phyloP scores from a whole-genome alignment of 1,284 basidiomycete genomes.

The Malassezia yamatoensis region DNA sequence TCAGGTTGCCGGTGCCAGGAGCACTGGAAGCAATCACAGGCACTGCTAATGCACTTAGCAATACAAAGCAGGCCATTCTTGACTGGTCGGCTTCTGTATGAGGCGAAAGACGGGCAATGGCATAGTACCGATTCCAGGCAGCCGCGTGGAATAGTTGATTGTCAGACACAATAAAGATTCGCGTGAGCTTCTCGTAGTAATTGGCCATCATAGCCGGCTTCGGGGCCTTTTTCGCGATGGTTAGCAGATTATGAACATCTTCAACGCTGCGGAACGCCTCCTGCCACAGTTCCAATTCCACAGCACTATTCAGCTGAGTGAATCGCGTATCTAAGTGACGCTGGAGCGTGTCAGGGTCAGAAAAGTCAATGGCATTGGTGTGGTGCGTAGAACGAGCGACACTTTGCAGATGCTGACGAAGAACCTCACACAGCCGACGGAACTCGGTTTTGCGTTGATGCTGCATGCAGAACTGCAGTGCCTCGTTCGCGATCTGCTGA shows the following conservation, averaged over 20 bases:
- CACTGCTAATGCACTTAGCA: constrained; percentile 84
- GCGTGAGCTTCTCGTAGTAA: constrained; percentile 95
- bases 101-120: constrained; percentile 33
- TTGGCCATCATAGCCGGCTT: constrained; percentile 95
- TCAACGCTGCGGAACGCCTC: constrained; percentile 97
- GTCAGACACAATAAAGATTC: constrained; percentile 75
- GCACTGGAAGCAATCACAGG: constrained; percentile 63
- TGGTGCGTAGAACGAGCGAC: constrained; percentile 94
- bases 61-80: constrained; percentile 77
- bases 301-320: constrained; percentile 92
- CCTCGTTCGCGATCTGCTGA: constrained; percentile 95
- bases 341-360: constrained; percentile 89
- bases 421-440: constrained; percentile 88
- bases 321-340: constrained; percentile 97
- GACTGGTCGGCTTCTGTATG: constrained; percentile 63
- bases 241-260: constrained; percentile 92
- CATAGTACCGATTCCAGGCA: constrained; percentile 75
- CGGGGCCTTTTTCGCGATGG: constrained; percentile 75
- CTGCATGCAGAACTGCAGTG: constrained; percentile 89
- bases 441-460: constrained; percentile 95
- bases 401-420: constrained; percentile 86
- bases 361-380: constrained; percentile 91
- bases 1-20: constrained; percentile 55
- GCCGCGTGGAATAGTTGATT: constrained; percentile 94
- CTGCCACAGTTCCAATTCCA: constrained; percentile 97